Evolutionary conservation across 495 filamentous ascomycete species (phyloP).

Genomic region (Neurospora sp.): DNA sequence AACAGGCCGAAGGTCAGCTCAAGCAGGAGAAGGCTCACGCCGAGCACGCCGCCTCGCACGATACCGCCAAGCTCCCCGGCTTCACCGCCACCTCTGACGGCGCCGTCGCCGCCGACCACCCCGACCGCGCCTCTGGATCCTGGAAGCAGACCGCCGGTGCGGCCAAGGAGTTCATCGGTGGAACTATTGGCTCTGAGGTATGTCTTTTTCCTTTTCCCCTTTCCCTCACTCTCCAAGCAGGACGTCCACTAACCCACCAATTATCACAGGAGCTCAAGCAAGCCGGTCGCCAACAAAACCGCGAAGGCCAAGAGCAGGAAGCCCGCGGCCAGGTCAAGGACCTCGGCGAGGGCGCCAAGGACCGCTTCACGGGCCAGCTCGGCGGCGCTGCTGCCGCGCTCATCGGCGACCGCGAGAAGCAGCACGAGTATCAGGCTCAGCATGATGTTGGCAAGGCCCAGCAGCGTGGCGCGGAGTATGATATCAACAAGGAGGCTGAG

Average conservation of each 20-base stretch:
- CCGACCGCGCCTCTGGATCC: conserved; percentile 57
- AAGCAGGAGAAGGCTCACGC: conserved; percentile 50
- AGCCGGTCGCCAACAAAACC: conserved; percentile 67
- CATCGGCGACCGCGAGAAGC: conserved; percentile 55
- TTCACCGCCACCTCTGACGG: conserved; percentile 59
- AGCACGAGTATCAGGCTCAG: conserved; percentile 50
- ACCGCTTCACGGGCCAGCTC: conserved; percentile 64
- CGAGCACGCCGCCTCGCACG: conserved; percentile 62
- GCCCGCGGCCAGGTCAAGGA: conserved; percentile 78
- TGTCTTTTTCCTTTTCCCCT: no score
- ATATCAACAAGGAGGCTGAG: conserved; percentile 62
- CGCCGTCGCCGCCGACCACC: conserved; percentile 60
- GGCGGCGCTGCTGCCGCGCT: conserved; percentile 60
- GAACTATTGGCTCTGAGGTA: conserved; percentile 62
- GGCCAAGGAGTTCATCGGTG: conserved; percentile 74
- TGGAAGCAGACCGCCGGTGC: conserved; percentile 85
- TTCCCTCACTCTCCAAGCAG: no score
- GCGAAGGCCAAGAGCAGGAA: conserved; percentile 69
- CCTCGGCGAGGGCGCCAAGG: conserved; percentile 54
- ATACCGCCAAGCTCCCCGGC: conserved; percentile 60
- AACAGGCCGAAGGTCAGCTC: conserved; percentile 39
- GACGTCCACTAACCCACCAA: no score
- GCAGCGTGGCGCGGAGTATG: conserved; percentile 75
- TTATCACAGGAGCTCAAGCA: conserved; percentile 62
- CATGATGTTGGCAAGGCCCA: conserved; percentile 82